Evolutionary conservation across 1,284 basidiomycete genomes (phyloP).

Genomic region (Tranzscheliella williamsii): DNA sequence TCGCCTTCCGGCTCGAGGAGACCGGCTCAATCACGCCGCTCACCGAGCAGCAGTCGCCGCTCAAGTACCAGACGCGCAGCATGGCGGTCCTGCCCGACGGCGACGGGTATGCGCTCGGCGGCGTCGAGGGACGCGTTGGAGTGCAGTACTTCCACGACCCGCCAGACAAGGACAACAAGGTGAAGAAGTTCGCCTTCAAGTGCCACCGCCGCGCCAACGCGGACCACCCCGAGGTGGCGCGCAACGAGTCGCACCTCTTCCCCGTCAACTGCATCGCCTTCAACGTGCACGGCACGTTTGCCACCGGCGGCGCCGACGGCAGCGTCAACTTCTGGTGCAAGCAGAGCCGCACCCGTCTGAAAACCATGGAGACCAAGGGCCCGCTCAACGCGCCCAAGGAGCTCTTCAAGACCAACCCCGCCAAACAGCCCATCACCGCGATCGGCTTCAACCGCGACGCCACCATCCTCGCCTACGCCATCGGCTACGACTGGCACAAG

Average conservation of each 20-base stretch:
- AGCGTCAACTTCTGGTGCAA: constrained; percentile 71
- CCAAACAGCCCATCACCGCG: constrained; percentile 53
- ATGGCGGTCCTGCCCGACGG: constrained; percentile 50
- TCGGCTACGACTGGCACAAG: constrained; percentile 60
- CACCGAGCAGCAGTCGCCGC: constrained; percentile 61
- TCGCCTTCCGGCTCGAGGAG: constrained; percentile 77
- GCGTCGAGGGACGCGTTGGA: constrained; percentile 91
- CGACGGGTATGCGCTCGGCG: constrained; percentile 73
- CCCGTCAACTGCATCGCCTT: constrained; percentile 90
- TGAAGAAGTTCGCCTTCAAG: constrained; percentile 88
- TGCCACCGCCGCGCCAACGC: constrained; percentile 80
- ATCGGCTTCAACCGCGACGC: constrained; percentile 55
- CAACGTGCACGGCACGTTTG: constrained; percentile 91
- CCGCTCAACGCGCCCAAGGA: constrained; percentile 50
- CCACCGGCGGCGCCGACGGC: constrained; percentile 76
- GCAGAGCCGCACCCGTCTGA: constrained; percentile 82
- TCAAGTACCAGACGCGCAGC: constrained; percentile 85
- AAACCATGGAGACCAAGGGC: constrained; percentile 64
- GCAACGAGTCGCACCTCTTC: constrained; percentile 69
- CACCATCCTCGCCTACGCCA: constrained; percentile 57
- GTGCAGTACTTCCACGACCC: constrained; percentile 75
- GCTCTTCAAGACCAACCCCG: constrained; percentile 51
- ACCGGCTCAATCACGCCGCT: constrained; percentile 63
- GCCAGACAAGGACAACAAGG: constrained; percentile 48
- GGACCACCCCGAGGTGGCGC: constrained; percentile 65